Conservation (phyloP, 306 rosid genomes). For the Inga leiocalycina region DNA sequence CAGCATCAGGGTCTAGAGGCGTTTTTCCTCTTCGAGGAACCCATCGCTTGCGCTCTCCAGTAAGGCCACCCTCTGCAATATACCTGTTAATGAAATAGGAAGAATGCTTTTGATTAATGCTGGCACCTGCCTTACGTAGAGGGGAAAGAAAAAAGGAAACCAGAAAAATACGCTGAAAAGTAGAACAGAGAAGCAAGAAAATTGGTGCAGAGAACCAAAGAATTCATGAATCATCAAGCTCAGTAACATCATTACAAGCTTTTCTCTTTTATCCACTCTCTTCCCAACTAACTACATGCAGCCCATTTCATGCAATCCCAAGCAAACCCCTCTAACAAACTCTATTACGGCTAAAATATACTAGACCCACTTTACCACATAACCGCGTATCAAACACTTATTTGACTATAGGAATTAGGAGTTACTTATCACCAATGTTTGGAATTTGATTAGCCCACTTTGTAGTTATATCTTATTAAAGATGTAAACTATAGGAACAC, state of each 20-base stretch:
- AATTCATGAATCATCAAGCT: neutral
- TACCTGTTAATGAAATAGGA: constrained; percentile 60
- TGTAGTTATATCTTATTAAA: constrained; percentile 15
- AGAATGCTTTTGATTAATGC: constrained; percentile 20
- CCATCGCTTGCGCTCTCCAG: constrained; percentile 98
- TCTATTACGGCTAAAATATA: neutral
- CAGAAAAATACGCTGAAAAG: neutral
- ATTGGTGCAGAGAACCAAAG: neutral
- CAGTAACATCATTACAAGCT: neutral
- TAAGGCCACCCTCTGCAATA: constrained; percentile 89
- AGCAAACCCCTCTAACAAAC: neutral
- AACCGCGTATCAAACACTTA: neutral
- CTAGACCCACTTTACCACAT: neutral
- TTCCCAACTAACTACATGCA: neutral
- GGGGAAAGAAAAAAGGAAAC: constrained; percentile 1
- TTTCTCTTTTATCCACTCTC: neutral
- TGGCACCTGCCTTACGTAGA: constrained; percentile 29
- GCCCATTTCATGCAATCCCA: neutral
- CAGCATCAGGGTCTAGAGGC: constrained; percentile 96
- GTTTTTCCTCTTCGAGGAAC: constrained; percentile 92
- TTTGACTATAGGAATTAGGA: constrained; percentile 12
- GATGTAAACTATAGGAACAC: constrained; percentile 25
- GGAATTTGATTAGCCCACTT: constrained; percentile 17
- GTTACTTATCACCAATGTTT: constrained; percentile 19
- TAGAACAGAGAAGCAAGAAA: neutral